Base-by-base conservation (phyloP, 495 filamentous ascomycete species). In the Neurospora sp. region DNA sequence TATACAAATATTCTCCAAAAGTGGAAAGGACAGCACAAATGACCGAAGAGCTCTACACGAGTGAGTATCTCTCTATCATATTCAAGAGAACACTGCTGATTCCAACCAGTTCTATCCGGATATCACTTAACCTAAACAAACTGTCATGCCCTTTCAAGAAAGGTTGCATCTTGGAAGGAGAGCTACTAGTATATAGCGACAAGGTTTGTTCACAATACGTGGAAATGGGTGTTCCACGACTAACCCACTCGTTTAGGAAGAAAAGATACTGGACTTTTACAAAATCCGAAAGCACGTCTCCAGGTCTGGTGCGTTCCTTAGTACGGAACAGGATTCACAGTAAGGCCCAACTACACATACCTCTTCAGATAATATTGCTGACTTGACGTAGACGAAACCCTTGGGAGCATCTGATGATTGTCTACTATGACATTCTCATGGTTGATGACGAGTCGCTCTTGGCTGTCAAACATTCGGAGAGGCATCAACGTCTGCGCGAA, bases 1-100 rank as follows among this genome's bases (percentile, higher is more conserved):
- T 39, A 89, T 97, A 10, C 90, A 91, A 65, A 93, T 97, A 38
- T 96, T 96, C 77, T 96, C 93, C 10, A 97, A 97, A 80, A 94
- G 92, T 73, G 93, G 94, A 44, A 95, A 94, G 76, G 92, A 97
- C 74, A 94, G 93, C 9, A 97, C 93, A 0, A 70, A 79, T 65
- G 94, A 96, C 79, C 86, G 91, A 38, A 77, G 77, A 31, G 85
- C 82, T 10, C 80, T 96, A 20, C 87, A 93, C 72, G 79, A 79
- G 85, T 87, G 85, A 69, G 85, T 75, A 7, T 11, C 18, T 16
- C 5, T 35, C 12, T 38, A 7, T 65, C 9, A 9, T 14, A 6
- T 31, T 39, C 5, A 18, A 61, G 68, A 75, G 69, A 74, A 44
- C 8, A 38, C 39, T 22, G 41, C 73, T 74, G 35, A 79, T 70